Percentiles rank a stretch among this genome's conserved stretches.
phyloP scores from a whole-genome alignment of 352 stramenopile species.

The Pythium brachiatum region DNA sequence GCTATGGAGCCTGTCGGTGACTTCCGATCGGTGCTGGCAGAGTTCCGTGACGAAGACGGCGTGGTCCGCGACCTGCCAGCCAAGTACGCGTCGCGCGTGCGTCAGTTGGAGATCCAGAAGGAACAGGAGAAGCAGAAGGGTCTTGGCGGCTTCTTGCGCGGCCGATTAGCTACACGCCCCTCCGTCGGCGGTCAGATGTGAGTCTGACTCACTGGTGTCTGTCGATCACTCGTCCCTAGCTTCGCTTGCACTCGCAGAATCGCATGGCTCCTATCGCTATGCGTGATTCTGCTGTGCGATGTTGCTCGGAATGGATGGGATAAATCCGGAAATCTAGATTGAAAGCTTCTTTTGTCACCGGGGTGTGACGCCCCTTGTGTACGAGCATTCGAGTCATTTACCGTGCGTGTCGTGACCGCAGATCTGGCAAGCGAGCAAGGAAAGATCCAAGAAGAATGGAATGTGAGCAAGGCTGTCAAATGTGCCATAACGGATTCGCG shows the following conservation, averaged over 20 bases:
- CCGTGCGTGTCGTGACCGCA: background rate
- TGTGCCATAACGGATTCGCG: slow-evolving; percentile 1
- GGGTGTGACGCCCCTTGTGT: slow-evolving; percentile 2
- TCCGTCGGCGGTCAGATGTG: slow-evolving; percentile 26
- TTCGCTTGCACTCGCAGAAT: background rate
- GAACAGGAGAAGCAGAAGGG: slow-evolving; percentile 79
- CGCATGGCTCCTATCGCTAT: background rate
- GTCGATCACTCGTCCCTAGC: background rate
- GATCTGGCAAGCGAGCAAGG: background rate
- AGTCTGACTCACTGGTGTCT: background rate
- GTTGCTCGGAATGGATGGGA: background rate
- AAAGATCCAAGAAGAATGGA: background rate
- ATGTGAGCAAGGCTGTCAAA: background rate
- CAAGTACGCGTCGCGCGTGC: slow-evolving; percentile 78
- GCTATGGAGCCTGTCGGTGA: slow-evolving; percentile 73
- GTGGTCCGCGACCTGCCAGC: slow-evolving; percentile 72
- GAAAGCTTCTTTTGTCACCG: slow-evolving; percentile 11
- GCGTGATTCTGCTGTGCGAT: background rate
- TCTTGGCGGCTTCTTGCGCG: slow-evolving; percentile 79
- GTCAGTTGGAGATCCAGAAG: slow-evolving; percentile 78
- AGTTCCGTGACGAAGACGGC: slow-evolving; percentile 83
- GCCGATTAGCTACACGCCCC: slow-evolving; percentile 65
- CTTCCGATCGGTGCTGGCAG: slow-evolving; percentile 68
- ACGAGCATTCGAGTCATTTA: background rate
- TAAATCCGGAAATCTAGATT: slow-evolving; percentile 21